Evolutionary conservation across 495 filamentous ascomycete species (phyloP).

Genomic region (Bacidia gigantensis): DNA sequence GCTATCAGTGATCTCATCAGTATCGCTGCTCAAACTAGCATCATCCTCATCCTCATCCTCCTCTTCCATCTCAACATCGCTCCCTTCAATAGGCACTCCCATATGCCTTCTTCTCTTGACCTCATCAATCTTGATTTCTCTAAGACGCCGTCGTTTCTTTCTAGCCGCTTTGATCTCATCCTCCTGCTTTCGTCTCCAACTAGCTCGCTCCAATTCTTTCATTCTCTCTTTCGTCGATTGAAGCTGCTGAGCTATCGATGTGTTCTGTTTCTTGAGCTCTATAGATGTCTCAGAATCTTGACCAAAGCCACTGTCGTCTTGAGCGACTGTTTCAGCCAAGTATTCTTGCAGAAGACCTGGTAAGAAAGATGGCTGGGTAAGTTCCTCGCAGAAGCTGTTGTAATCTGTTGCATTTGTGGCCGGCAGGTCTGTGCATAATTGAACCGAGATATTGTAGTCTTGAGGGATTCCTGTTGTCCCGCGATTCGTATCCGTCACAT

Average conservation of each 20-base stretch:
- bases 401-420: constrained; percentile 1
- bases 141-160: constrained; percentile 23
- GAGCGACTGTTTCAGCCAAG: constrained; percentile 38
- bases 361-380: constrained; percentile 37
- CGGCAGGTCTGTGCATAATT: constrained; percentile 32
- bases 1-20: constrained; percentile 19
- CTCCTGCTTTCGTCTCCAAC: constrained; percentile 24
- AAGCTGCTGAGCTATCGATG: constrained; percentile 9
- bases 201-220: constrained; percentile 21
- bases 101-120: constrained; percentile 16
- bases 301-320: not conserved
- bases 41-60: constrained; percentile 13
- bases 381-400: constrained; percentile 32
- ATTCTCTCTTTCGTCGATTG: constrained; percentile 8
- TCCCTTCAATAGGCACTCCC: constrained; percentile 11
- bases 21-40: constrained; percentile 17
- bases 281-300: constrained; percentile 7
- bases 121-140: constrained; percentile 15
- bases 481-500: constrained; percentile 29
- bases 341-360: constrained; percentile 40
- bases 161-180: constrained; percentile 22
- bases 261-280: constrained; percentile 12
- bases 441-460: constrained; percentile 54
- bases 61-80: constrained; percentile 11
- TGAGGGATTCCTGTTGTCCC: constrained; percentile 41